Evolutionary conservation across 2,329 filamentous ascomycete species (phyloP), one percentile per base, ranked within the genome.

Genomic region (Aspergillus oerlinghausenensis): DNA sequence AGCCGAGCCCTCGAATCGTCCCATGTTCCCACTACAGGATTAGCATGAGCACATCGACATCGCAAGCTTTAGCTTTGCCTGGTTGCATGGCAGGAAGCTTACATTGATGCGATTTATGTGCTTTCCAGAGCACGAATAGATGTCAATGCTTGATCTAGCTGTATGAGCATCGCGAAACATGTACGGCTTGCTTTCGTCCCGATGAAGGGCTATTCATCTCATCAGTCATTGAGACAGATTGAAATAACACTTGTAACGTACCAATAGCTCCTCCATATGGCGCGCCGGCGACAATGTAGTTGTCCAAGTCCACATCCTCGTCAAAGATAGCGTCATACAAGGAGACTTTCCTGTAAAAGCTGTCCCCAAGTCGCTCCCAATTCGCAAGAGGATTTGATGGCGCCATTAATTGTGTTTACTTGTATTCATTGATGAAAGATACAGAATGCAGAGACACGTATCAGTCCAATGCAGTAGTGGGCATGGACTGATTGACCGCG

Each of bases 301-400:
- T 95, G 79, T 97, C 92, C 65, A 99, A 84, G 77, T 99, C 92
- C 60, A 97, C 81, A 71, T 96, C 92, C 70, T 89, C 85, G 75
- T 96, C 92, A 74, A 97, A 99, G 63, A 97, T 84, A 63, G 87
- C 89, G 59, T 92, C 92, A 80, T 97, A 99, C 59, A 96, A 85
- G 75, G 93, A 89, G 56, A 90, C 87, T 79, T 96, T 97, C 73
- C 93, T 90, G 79, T 97, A 99, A 81, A 95, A 97, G 69, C 86
- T 88, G 75, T 95, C 89, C 71, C 91, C 94, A 64, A 97, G 86
- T 75, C 85, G 89, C 80, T 96, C 92, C 94, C 94, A 99, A 75
- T 93, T 90, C 67, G 90, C 89, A 67, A 90, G 90, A 69, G 92
- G 83, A 69, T 85, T 87, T 59, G 79, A 76, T 45, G 73, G 69